Evolutionary conservation across 306 rosid species (phyloP).

Genomic region (Cicer bijugum): DNA sequence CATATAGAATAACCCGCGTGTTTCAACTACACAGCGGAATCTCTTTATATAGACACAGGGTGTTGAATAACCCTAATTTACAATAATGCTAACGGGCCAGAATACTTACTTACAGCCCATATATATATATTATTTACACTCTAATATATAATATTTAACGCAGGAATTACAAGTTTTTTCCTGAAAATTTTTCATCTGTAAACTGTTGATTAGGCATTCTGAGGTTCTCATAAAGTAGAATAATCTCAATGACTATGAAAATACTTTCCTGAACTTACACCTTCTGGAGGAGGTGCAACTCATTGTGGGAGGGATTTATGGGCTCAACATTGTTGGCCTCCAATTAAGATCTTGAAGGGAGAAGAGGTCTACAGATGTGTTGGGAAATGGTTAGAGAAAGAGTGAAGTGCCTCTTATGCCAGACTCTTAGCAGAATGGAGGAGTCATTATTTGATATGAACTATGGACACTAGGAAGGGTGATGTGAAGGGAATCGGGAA

Average conservation of each 20-base stretch:
- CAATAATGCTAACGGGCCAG: too few relatives aligned
- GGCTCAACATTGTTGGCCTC: background rate
- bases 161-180: background rate
- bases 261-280: background rate
- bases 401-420: slow-evolving; percentile 1
- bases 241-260: background rate
- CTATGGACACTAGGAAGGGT: background rate
- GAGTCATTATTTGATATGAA: background rate
- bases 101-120: too few relatives aligned
- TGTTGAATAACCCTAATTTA: too few relatives aligned
- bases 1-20: too few relatives aligned
- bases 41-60: too few relatives aligned
- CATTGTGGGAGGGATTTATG: background rate
- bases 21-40: too few relatives aligned
- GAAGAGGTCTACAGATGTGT: too few relatives aligned
- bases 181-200: background rate
- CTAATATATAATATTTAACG: too few relatives aligned
- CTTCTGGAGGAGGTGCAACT: slow-evolving; percentile 1
- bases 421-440: background rate
- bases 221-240: background rate
- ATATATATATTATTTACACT: too few relatives aligned
- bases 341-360: too few relatives aligned
- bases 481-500: background rate
- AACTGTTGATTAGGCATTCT: slow-evolving; percentile 10
- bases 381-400: background rate